These are phyloP conservation scores for Russula earlei DNA, from an alignment of 768 basidiomycete species.

Conservation along the genomic window DNA sequence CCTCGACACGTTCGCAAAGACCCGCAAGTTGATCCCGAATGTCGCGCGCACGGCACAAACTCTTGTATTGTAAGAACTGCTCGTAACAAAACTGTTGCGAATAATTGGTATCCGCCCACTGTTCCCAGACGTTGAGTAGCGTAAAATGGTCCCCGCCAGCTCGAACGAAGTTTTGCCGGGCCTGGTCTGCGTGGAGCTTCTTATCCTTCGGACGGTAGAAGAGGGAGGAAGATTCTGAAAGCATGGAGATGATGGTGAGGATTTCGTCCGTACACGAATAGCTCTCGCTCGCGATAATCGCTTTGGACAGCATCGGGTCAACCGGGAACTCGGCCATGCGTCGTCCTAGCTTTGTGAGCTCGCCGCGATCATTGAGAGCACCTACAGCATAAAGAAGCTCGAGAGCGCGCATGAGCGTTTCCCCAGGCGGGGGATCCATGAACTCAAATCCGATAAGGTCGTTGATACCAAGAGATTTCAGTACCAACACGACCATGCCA, in stretches of 20 bases:
- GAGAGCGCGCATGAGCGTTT: constrained; percentile 91
- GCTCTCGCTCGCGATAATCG: constrained; percentile 90
- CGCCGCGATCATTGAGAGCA: constrained; percentile 91
- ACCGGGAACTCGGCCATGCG: constrained; percentile 99
- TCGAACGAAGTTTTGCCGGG: constrained; percentile 92
- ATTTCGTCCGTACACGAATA: constrained; percentile 96
- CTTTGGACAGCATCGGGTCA: constrained; percentile 95
- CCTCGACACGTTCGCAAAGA: constrained; percentile 93
- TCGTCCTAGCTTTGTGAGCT: constrained; percentile 92
- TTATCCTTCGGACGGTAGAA: constrained; percentile 99
- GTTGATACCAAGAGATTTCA: constrained; percentile 97
- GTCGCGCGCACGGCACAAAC: constrained; percentile 86
- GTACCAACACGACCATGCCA: constrained; percentile 86
- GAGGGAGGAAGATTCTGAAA: constrained; percentile 88
- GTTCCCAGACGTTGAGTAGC: constrained; percentile 94
- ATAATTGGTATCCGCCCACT: constrained; percentile 97
- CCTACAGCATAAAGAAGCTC: constrained; percentile 93
- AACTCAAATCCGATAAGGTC: constrained; percentile 98
- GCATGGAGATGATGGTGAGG: constrained; percentile 93
- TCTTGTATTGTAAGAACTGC: constrained; percentile 92
- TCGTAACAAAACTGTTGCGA: constrained; percentile 97
- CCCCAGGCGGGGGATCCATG: constrained; percentile 94
- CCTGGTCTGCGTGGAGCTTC: constrained; percentile 94
- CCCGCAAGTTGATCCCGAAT: constrained; percentile 93
- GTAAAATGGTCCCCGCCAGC: constrained; percentile 98